phyloP scores from a whole-genome alignment of 23 red algal species.

The Gracilaria caudata region DNA sequence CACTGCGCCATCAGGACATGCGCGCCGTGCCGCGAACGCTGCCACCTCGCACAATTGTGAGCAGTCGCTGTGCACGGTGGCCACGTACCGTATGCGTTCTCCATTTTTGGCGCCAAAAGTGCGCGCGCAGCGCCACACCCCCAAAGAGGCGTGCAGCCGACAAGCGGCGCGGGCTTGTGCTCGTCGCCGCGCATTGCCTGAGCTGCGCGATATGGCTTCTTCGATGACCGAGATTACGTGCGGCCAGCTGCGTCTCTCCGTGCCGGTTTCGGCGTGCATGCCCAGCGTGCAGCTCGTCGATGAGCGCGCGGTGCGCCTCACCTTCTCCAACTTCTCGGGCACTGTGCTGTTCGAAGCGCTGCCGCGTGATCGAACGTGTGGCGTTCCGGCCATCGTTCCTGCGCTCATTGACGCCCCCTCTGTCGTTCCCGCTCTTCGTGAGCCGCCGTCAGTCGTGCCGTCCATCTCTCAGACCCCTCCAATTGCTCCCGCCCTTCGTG shows the following conservation, averaged over 20 bases:
- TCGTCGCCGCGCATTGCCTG: background rate
- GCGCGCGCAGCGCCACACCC: background rate
- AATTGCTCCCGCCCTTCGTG: background rate
- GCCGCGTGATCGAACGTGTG: background rate
- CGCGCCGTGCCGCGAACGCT: background rate
- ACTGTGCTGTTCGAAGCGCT: conserved; percentile 39
- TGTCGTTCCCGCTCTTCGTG: background rate
- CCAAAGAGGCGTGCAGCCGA: conserved; percentile 9
- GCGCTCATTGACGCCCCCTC: background rate
- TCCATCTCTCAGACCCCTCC: background rate
- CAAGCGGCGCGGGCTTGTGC: background rate
- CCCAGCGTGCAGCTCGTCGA: conserved; percentile 19
- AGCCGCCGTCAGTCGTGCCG: background rate
- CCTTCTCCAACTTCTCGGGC: conserved; percentile 58
- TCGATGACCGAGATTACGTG: conserved; percentile 18
- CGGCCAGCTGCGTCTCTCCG: conserved; percentile 32
- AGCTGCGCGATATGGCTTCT: background rate
- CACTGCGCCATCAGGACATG: too few relatives aligned
- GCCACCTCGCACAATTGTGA: background rate
- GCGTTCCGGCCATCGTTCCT: background rate
- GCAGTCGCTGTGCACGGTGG: background rate
- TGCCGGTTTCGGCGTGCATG: conserved; percentile 29
- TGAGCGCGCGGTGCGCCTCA: conserved; percentile 9
- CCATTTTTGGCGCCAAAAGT: conserved; percentile 22
- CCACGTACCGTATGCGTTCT: background rate